Conservation (phyloP, 2,329 filamentous ascomycete species). For the Dendryphion nanum region DNA sequence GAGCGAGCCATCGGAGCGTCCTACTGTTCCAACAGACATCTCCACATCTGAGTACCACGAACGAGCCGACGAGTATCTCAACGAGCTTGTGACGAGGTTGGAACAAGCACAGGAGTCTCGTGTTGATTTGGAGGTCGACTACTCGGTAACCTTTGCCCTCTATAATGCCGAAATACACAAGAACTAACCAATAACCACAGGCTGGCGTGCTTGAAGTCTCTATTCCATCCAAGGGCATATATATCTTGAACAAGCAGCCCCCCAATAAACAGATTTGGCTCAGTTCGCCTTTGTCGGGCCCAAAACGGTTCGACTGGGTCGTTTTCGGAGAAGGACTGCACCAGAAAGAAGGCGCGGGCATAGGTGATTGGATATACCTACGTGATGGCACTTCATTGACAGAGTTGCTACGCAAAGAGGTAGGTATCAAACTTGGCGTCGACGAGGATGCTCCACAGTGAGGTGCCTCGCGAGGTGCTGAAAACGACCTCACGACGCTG, state of each 20-base stretch:
- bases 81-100: constrained; percentile 56
- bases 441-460: constrained; percentile 28
- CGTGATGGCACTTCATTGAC: constrained; percentile 77
- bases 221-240: constrained; percentile 70
- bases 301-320: constrained; percentile 93
- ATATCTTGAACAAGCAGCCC: constrained; percentile 97
- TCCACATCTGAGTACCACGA: constrained; percentile 72
- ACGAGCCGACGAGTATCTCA: constrained; percentile 72
- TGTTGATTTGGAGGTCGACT: constrained; percentile 84
- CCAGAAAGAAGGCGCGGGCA: constrained; percentile 73
- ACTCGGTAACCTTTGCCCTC: constrained; percentile 61
- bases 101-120: constrained; percentile 73
- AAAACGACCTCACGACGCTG: too few relatives aligned
- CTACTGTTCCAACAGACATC: constrained; percentile 61
- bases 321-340: constrained; percentile 68
- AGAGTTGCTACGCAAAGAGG: constrained; percentile 71
- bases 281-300: constrained; percentile 84
- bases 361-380: constrained; percentile 82
- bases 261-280: constrained; percentile 98
- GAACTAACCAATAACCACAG: constrained; percentile 48
- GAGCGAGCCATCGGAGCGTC: constrained; percentile 32
- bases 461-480: too few relatives aligned
- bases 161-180: not conserved
- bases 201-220: constrained; percentile 80
- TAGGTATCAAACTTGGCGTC: constrained; percentile 59